These are phyloP conservation scores for sweet orange (Citrus sinensis) DNA, from an alignment of 345 rosid genomes.

Conservation along the genomic window DVS_A1.0 CM039163.1:48025501-48026000, in stretches of 20 bases:
- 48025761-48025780: constrained; percentile 56
- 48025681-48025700: constrained; percentile 70
- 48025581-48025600: constrained; percentile 17
- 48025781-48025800: constrained; percentile 34
- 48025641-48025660: constrained; percentile 67
- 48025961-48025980: constrained; percentile 30
- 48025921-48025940: constrained; percentile 31
- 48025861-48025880: constrained; percentile 58
- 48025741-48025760: constrained; percentile 49
- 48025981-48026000: constrained; percentile 37
- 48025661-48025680: constrained; percentile 56
- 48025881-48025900: constrained; percentile 54
- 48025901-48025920: constrained; percentile 67
- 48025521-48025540: constrained; percentile 10
- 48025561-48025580: constrained; percentile 12
- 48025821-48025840: constrained; percentile 38
- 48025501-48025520: constrained; percentile 14
- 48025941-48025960: constrained; percentile 34
- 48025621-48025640: constrained; percentile 43
- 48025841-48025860: constrained; percentile 59
- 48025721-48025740: constrained; percentile 55
- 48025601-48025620: constrained; percentile 26
- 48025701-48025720: constrained; percentile 59
- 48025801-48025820: constrained; percentile 29
- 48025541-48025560: constrained; percentile 14